Evolutionary conservation across 2,329 filamentous ascomycete species (phyloP), one percentile per base, ranked within the genome.

Genomic region (Rhinocladiella similis): DNA sequence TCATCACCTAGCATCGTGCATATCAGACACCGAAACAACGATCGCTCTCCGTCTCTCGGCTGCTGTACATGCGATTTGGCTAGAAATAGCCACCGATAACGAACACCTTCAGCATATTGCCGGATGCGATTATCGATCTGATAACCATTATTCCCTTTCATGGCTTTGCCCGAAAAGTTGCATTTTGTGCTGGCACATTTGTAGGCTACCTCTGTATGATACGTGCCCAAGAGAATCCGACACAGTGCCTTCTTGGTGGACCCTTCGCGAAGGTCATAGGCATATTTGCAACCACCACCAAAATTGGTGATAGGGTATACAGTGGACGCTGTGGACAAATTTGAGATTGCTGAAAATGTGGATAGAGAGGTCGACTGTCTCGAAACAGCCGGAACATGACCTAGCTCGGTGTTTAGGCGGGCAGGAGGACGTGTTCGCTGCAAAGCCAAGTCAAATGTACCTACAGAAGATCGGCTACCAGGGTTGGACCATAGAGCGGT

Each of bases 51-150:
- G 18, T 35, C n/a, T 13, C 50, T 46, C n/a, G n/a, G 33, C 33
- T 52, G 45, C 36, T 41, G 60, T 7, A 76, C 67, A 63, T 79
- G 75, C 6, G 67, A 71, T 60, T 78, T 78, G n/a, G 75, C 75
- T 1, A 79, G 67, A 57, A 78, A 78, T 9, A 68, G 57, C 73
- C 74, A 78, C 2, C 75, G 72, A 56, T 75, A 75, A 14, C 70
- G 70, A 18, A 79, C 64, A 0, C 75, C 73, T 12, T 66, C 18
- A 1, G 50, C 36, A 36, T 18, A 12, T 18, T 14, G 42, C 16
- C 27, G 29, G 14, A 57, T 18, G 16, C 38, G 46, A 19, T 49
- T 27, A 27, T 53, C 29, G 7, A 54, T 45, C 14, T 36, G 38
- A 33, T 50, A 47, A 6, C 50, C 50, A n/a, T 47, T 54, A n/a